Base-by-base conservation (phyloP, 2,329 filamentous ascomycete genomes). In the Monosporascus sp. region DNA sequence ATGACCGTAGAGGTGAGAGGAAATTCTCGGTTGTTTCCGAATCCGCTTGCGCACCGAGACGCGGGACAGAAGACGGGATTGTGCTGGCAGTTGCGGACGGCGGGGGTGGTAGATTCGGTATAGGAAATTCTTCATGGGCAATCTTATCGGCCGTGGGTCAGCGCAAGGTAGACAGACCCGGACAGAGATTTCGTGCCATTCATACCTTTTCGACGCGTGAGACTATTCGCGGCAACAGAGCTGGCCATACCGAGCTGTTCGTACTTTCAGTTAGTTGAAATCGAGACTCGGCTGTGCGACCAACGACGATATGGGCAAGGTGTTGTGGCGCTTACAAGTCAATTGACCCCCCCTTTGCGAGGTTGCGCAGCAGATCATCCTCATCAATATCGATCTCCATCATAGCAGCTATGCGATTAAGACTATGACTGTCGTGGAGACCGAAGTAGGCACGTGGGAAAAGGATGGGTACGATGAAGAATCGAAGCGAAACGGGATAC, bases 101-200 rank as follows among this genome's bases (percentile, higher is more conserved):
- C 14, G 73, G 72, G 17, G 74, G 72, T 36, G 80, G 78, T 50
- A 83, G 71, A 51, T 75, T 77, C 11, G 88, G 88, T 61, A 87
- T 86, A 43, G 88, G 85, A 63, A 96, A 96, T 50, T 87, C 85
- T 66, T 84, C 79, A 69, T 83, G 81, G 41, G 88, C 82, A 61
- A 91, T 93, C 90, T 95, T 55, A 51, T 53, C 49, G 47, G 40
- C 37, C 36, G 31, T 43, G 11, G 56, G 55, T 27, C 36, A 37
- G 26, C 52, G 31, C 43, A 46, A 24, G 48, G 37, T 31, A n/a
- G 19, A 50, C 22, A 37, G 49, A 45, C 37, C 53, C 69, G 49
- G 43, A 51, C 61, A 69, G 9, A 14, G 31, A 34, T 14, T 34
- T 34, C 5, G 31, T 14, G 31, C 31, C 31, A 14, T 34, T 44